Evolutionary conservation across 192 early-diverging fungal genomes (phyloP), one percentile per base, ranked within the genome.

Genomic region (Martensiomyces pterosporus): DNA sequence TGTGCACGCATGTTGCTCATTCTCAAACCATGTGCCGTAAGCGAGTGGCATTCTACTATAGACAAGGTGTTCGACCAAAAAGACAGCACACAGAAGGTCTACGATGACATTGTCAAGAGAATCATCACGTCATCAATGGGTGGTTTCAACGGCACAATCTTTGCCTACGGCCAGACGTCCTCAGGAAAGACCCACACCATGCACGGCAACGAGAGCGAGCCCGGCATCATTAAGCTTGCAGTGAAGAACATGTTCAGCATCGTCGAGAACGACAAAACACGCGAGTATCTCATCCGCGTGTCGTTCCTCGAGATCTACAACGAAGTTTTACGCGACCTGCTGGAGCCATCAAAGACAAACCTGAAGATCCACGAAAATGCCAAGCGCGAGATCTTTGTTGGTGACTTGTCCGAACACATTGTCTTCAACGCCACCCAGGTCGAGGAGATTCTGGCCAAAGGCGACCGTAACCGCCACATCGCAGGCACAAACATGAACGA

Each of bases 301-400:
- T 91, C 89, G 22, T 99, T 97, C 66, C 54, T 99, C 49, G 97
- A 99, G 64, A 98, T 99, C 29, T 99, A 99, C 72, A 96, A 96
- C 67, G 93, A 96, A 60, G 81, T 77, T 0, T 84, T 99, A 47
- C 83, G 85, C 14, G 97, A 99, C 62, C 64, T 99, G 25, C 78
- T 99, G 2, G 76, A 82, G 16, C 93, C 95, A 0, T 80, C 85
- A 17, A 88, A 84, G 37, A 75, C 67, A 39, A 85, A 97, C 51
- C 69, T 99, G 26, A 80, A 85, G 58, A 97, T 99, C 55, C 87
- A 90, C 35, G 91, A 98, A 49, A 81, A 85, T 55, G 48, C 72
- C 18, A 82, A 76, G 52, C 64, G 68, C 35, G 82, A 80, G 34
- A 80, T 86, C 3, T 84, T 81, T 49, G 81, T 86, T 1, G 76